Percentiles rank a stretch among this genome's conserved stretches.
Conservation (phyloP, 2,329 filamentous ascomycete species). For the Trichoderma lentiforme region DNA sequence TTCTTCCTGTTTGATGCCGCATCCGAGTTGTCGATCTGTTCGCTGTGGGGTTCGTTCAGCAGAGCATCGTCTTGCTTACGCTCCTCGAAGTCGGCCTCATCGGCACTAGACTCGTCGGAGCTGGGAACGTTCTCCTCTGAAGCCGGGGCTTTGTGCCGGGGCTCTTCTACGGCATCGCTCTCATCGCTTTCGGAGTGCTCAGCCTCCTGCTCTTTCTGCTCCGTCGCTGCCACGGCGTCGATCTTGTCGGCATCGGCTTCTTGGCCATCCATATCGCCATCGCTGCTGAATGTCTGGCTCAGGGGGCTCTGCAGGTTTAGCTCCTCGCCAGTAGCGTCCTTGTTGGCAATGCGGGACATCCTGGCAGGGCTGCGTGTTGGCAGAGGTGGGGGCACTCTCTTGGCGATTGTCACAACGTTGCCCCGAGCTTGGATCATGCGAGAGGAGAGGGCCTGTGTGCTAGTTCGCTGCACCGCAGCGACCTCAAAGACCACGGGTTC, state of each 20-base stretch:
- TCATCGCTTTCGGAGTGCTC: background rate
- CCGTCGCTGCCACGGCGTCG: background rate
- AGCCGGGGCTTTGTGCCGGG: background rate
- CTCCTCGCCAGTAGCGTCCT: constrained; percentile 59
- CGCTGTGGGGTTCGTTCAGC: constrained; percentile 18
- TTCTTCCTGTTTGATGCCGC: constrained; percentile 32
- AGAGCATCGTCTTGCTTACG: background rate
- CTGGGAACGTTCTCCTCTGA: background rate
- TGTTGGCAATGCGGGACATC: constrained; percentile 46
- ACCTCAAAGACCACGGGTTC: constrained; percentile 69
- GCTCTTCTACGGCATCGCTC: background rate
- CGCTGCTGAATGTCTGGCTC: constrained; percentile 45
- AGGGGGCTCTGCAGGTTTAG: constrained; percentile 50
- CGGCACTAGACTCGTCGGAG: background rate
- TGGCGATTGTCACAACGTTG: constrained; percentile 79
- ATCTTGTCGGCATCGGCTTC: constrained; percentile 13
- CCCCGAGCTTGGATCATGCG: constrained; percentile 70
- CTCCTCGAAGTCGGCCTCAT: background rate
- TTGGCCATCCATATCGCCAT: constrained; percentile 26
- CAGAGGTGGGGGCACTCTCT: constrained; percentile 72
- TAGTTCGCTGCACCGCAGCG: constrained; percentile 53
- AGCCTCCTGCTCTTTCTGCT: background rate
- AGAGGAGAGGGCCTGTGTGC: constrained; percentile 57
- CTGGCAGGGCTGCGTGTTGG: constrained; percentile 73
- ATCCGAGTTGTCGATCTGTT: constrained; percentile 30